Evolutionary conservation across 1,284 basidiomycete genomes (phyloP).

Genomic region (Hemileia vastatrix): DNA sequence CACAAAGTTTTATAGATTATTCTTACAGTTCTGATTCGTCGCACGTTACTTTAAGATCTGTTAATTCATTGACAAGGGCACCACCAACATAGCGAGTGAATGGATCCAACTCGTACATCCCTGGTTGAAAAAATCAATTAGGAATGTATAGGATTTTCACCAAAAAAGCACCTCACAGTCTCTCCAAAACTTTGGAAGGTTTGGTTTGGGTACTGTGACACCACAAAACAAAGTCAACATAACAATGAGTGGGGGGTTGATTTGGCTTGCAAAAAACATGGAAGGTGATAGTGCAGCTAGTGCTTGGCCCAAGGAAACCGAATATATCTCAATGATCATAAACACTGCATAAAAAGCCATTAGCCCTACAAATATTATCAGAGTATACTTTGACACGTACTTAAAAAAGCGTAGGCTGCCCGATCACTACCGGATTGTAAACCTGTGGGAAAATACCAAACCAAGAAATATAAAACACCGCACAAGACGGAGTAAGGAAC

Average conservation of each 20-base stretch:
- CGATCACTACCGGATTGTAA: not conserved
- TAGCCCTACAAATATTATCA: constrained; percentile 49
- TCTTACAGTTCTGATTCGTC: constrained; percentile 15
- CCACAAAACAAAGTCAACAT: constrained; percentile 62
- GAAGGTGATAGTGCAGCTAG: constrained; percentile 64
- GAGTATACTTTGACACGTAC: not conserved
- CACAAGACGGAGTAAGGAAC: constrained; percentile 63
- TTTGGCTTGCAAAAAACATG: constrained; percentile 61
- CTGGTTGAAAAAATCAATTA: constrained; percentile 18
- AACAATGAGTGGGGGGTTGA: constrained; percentile 63
- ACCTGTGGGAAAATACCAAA: constrained; percentile 26
- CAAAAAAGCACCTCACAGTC: constrained; percentile 44
- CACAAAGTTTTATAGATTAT: no score
- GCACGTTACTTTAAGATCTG: constrained; percentile 14
- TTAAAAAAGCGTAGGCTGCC: not conserved
- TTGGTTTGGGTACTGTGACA: constrained; percentile 58
- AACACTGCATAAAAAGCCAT: constrained; percentile 62
- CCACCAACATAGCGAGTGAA: constrained; percentile 61
- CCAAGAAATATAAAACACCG: constrained; percentile 63
- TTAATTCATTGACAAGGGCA: constrained; percentile 17
- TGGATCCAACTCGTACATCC: constrained; percentile 42
- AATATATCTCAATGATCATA: constrained; percentile 63
- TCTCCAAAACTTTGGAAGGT: not conserved
- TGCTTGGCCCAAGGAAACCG: constrained; percentile 60
- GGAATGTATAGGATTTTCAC: no score